A percentile compares a stretch with the other conserved stretches of the same genome.
Evolutionary conservation across 768 basidiomycete species (phyloP).

Genomic region (Imleria badia): DNA sequence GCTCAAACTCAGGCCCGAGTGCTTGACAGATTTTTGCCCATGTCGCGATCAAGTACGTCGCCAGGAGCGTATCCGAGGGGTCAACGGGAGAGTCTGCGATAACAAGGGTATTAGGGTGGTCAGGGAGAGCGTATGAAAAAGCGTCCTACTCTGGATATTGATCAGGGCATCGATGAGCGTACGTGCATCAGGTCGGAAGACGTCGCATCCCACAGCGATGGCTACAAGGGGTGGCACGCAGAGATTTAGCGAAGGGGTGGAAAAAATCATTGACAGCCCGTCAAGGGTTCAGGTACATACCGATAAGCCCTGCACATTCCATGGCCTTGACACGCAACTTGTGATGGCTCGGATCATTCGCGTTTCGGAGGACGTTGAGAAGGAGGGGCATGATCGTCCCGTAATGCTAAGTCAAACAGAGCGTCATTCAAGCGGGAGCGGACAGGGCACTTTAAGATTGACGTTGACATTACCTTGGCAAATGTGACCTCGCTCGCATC

Average conservation of each 20-base stretch:
- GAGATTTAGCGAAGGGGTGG: not conserved
- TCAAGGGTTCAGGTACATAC: constrained; percentile 40
- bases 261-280: not conserved
- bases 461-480: constrained; percentile 49
- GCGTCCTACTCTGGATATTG: constrained; percentile 66
- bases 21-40: constrained; percentile 91
- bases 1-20: constrained; percentile 81
- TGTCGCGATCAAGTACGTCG: constrained; percentile 78
- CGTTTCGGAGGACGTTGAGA: constrained; percentile 71
- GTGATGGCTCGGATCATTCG: constrained; percentile 62
- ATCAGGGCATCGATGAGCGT: constrained; percentile 72
- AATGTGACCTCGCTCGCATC: constrained; percentile 82
- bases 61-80: constrained; percentile 67
- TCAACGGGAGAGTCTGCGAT: constrained; percentile 61
- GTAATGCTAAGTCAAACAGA: constrained; percentile 54
- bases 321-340: constrained; percentile 81
- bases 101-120: not conserved
- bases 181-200: constrained; percentile 73
- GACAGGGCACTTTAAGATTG: too few relatives aligned
- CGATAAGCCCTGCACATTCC: constrained; percentile 88
- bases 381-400: constrained; percentile 77
- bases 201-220: constrained; percentile 80
- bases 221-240: constrained; percentile 41
- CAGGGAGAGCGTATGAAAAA: not conserved
- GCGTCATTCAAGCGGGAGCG: not conserved